Evolutionary conservation across 108 stramenopile genomes (phyloP), one percentile per base, ranked within the genome.

Genomic region (Nitzschia palea): DNA sequence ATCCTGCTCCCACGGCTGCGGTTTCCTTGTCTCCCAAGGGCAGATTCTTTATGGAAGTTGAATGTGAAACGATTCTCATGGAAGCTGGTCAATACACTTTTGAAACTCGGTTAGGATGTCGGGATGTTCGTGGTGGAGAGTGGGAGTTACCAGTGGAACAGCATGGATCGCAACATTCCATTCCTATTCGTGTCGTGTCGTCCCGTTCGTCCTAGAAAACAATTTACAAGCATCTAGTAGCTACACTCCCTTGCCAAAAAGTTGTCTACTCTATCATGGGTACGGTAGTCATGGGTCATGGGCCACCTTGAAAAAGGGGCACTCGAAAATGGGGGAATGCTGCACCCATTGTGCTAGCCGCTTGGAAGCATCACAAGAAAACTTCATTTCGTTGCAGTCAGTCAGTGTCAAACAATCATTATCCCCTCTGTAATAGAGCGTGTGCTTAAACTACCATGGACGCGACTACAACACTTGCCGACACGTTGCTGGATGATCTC

Each of bases 401-500:
- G n/a, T n/a, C n/a, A n/a, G n/a, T n/a, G n/a, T n/a, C n/a, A n/a
- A n/a, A n/a, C n/a, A n/a, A n/a, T n/a, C n/a, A n/a, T n/a, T n/a
- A n/a, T n/a, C n/a, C n/a, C n/a, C n/a, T n/a, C n/a, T n/a, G n/a
- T n/a, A n/a, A n/a, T n/a, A n/a, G n/a, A n/a, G n/a, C n/a, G n/a
- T n/a, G n/a, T n/a, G n/a, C n/a, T n/a, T n/a, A n/a, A 57, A 61
- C 2, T 28, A 66, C 22, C 45, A 86, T 86, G 81, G 85, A 81
- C 37, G 68, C 60, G 23, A 71, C 77, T 4, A 53, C 68, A 28
- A 84, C 86, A 12, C 76, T 84, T 2, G 84, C 89, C 9, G 92
- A 90, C 68, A 59, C 87, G 20, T 78, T 93, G 2, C 62, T 93
- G 58, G 92, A 88, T 55, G 92, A 93, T 74, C 76, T 93, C 10